Percentiles rank a stretch among this genome's conserved stretches.
Evolutionary conservation across 169 alveolate species (phyloP).

Genomic region (Babesia caballi): DNA sequence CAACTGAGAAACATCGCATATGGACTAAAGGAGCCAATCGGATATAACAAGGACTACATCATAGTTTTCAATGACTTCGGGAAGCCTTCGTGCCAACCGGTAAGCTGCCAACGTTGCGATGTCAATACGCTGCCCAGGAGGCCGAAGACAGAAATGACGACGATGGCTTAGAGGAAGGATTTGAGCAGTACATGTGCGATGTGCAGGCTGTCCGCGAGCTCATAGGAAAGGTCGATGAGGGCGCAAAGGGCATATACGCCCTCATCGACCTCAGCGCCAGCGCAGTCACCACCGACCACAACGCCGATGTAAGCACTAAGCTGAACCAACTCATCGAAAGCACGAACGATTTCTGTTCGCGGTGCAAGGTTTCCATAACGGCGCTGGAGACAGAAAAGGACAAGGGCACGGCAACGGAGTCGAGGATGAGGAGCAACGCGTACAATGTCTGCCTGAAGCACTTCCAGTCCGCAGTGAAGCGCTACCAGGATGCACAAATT

Average conservation of each 20-base stretch:
- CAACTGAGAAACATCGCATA: conserved; percentile 38
- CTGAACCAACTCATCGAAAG: conserved; percentile 45
- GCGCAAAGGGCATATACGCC: conserved; percentile 31
- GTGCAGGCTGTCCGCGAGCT: conserved; percentile 18
- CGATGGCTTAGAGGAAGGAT: conserved; percentile 6
- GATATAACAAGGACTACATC: conserved; percentile 36
- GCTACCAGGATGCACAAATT: conserved; percentile 61
- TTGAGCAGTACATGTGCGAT: conserved; percentile 37
- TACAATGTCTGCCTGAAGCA: conserved; percentile 61
- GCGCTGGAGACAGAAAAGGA: conserved; percentile 10
- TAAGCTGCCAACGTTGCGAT: neutral
- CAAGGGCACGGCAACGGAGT: conserved; percentile 59
- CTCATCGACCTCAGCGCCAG: conserved; percentile 40
- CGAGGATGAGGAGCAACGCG: conserved; percentile 50
- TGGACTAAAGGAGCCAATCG: conserved; percentile 9
- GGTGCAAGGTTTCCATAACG: conserved; percentile 30
- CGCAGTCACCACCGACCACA: conserved; percentile 50
- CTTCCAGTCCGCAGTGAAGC: conserved; percentile 58
- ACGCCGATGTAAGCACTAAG: conserved; percentile 43
- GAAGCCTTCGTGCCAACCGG: no score
- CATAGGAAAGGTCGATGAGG: conserved; percentile 44
- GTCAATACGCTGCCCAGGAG: neutral
- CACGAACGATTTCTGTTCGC: conserved; percentile 53
- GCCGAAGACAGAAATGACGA: conserved; percentile 3
- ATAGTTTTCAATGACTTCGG: no score